Evolutionary conservation across 495 filamentous ascomycete species (phyloP).

Genomic region (Neurospora sp.): DNA sequence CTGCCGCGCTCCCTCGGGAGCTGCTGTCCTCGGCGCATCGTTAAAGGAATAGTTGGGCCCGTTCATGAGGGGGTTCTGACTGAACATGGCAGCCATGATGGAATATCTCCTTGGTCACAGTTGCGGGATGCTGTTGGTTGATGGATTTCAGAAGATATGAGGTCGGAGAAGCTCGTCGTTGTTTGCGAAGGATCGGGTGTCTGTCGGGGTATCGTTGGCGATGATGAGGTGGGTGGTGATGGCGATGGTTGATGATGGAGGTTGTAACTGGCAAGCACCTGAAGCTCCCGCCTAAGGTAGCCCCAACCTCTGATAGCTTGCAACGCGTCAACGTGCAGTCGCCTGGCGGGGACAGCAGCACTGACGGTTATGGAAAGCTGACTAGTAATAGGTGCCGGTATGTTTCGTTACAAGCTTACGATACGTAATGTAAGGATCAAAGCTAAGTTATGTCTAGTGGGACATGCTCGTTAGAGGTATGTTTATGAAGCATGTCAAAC

Average conservation of each 20-base stretch:
- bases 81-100: constrained; percentile 48
- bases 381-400: neutral
- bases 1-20: constrained; percentile 43
- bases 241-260: neutral
- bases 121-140: neutral
- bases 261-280: neutral
- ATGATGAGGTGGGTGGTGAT: neutral
- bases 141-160: neutral
- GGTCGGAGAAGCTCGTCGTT: neutral
- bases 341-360: neutral
- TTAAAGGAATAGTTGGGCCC: constrained; percentile 50
- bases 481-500: neutral
- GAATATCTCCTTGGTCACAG: neutral
- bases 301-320: neutral
- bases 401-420: neutral
- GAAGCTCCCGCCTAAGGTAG: neutral
- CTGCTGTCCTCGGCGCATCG: constrained; percentile 34
- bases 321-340: neutral
- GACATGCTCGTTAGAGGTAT: neutral
- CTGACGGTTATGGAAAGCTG: neutral
- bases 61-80: constrained; percentile 51
- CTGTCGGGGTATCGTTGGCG: neutral
- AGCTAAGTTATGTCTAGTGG: neutral
- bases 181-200: neutral
- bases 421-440: neutral